Evolutionary conservation across 208 protist genomes (phyloP).

Genomic region (Naegleria lovaniensis): DNA sequence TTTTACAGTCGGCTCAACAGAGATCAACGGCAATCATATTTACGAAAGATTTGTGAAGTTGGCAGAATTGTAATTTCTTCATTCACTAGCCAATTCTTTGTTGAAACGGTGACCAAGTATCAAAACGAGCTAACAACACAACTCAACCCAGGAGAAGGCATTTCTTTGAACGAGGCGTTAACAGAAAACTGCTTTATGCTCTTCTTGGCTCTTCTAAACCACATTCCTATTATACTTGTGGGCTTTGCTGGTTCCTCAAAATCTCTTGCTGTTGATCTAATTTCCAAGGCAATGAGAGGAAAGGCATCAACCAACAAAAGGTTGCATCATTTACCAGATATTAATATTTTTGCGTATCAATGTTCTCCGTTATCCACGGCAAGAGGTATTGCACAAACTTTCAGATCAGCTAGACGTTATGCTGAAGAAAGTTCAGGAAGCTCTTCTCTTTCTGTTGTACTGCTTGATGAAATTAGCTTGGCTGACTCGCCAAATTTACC

Average conservation of each 20-base stretch:
- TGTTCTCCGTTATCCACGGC: constrained; percentile 48
- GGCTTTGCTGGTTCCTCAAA: constrained; percentile 62
- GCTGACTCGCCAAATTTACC: constrained; percentile 57
- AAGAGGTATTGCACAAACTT: constrained; percentile 54
- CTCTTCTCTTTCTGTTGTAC: constrained; percentile 42
- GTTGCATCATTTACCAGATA: constrained; percentile 36
- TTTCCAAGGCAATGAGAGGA: constrained; percentile 46
- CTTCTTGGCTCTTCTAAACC: constrained; percentile 50
- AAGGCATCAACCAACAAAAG: constrained; percentile 34
- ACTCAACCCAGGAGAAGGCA: constrained; percentile 35
- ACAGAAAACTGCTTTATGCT: constrained; percentile 62
- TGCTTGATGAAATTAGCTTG: constrained; percentile 72
- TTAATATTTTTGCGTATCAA: constrained; percentile 56
- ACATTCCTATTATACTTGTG: constrained; percentile 62
- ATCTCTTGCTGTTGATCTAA: constrained; percentile 53
- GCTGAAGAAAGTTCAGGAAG: constrained; percentile 28
- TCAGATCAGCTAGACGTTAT: constrained; percentile 43
- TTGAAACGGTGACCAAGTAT: neutral
- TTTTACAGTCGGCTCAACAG: neutral
- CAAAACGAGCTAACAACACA: neutral
- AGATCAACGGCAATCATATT: neutral
- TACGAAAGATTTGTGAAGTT: neutral
- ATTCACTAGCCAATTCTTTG: neutral
- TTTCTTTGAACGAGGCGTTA: constrained; percentile 58
- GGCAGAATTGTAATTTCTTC: neutral